Base-by-base conservation (phyloP, 768 basidiomycete species). In the Pleurotus pulmonarius region DNA sequence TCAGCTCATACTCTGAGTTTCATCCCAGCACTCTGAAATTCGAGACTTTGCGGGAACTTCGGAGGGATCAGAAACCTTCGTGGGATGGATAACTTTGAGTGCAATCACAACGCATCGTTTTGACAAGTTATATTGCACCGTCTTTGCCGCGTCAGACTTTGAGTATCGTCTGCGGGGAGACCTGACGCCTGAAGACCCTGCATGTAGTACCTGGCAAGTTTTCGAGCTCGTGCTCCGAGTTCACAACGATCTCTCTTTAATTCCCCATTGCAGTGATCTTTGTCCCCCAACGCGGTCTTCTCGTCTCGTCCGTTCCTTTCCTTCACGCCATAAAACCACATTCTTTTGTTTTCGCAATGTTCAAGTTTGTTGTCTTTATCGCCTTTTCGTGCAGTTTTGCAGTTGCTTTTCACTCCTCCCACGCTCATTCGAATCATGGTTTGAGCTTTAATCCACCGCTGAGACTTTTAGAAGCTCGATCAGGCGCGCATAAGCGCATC, bases 261-360 rank as follows among this genome's bases (percentile, higher is more conserved):
- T 22, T 24, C 40, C 20, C 41, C 29, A 49, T n/a, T n/a, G 22
- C 18, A 53, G 51, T 53, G 51, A 53, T 53, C 41, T 24, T 18
- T 13, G 16, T 22, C 38, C 38, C 11, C 18, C 26, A 15, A 20
- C 51, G 13, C 22, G 41, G 41, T 39, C 49, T 0, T n/a, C 26
- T 34, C 49, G 26, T 41, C 15, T 20, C 13, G 8, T 53, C 51
- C n/a, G 24, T 53, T 41, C n/a, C 3, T 3, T 40, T 4, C 37
- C 39, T 22, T 53, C 51, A 53, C 39, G 16, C 41, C 51, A 8
- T 53, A 41, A n/a, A 41, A 24, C 38, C 51, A 53, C 51, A 53
- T 43, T 53, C 51, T 5, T 53, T 53, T 41, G 4, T 38, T 40
- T 53, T 8, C 22, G 7, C 25, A n/a, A 53, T 40, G 38, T 41